phyloP scores from a whole-genome alignment of 306 rosid species.

The Clitoria ternatea region DNA sequence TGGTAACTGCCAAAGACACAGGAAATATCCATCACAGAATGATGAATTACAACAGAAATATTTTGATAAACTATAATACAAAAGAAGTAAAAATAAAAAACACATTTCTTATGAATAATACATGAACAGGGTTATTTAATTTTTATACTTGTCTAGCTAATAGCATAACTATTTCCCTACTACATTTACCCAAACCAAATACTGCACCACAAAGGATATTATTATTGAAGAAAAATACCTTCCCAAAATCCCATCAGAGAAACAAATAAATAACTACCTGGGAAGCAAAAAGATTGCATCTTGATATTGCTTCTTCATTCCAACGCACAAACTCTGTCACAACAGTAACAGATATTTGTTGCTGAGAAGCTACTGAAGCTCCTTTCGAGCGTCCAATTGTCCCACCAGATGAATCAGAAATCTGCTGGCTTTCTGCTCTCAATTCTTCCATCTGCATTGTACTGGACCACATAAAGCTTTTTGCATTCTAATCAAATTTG shows the following conservation, averaged over 20 bases:
- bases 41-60: not conserved
- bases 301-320: slow-evolving; percentile 97
- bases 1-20: slow-evolving; percentile 1
- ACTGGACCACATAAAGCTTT: slow-evolving; percentile 13
- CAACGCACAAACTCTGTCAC: slow-evolving; percentile 98
- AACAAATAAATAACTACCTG: slow-evolving; percentile 62
- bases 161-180: not conserved
- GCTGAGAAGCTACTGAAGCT: slow-evolving; percentile 72
- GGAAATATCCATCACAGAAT: slow-evolving; percentile 9
- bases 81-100: not conserved
- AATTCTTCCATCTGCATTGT: slow-evolving; percentile 80
- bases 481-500: slow-evolving; percentile 19
- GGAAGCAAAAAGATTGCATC: slow-evolving; percentile 90
- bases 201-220: not conserved
- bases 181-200: not conserved
- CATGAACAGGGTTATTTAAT: not conserved
- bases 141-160: not conserved
- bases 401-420: slow-evolving; percentile 86
- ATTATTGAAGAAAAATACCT: not conserved
- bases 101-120: not conserved
- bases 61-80: not conserved
- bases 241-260: slow-evolving; percentile 9
- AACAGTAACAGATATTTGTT: slow-evolving; percentile 95
- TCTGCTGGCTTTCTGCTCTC: slow-evolving; percentile 77
- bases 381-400: slow-evolving; percentile 92